A percentile compares a stretch with the other conserved stretches of the same genome.
phyloP scores from a whole-genome alignment of 306 rosid species.

The Vigna nakashimae region DNA sequence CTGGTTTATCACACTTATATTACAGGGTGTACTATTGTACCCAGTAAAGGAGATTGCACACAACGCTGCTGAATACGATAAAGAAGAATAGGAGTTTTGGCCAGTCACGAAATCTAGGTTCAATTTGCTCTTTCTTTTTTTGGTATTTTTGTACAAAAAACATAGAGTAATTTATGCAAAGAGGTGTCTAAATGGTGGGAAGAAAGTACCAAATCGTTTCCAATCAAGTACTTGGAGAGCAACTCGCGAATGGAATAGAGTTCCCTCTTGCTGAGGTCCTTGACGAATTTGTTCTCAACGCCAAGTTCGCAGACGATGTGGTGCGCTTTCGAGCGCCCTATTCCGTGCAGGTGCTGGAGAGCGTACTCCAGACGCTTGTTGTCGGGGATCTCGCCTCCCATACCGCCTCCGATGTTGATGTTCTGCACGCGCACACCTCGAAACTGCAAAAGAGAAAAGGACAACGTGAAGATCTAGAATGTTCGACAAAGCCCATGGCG shows the following conservation, averaged over 20 bases:
- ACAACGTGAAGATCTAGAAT: slow-evolving; percentile 9
- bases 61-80: too few species aligned
- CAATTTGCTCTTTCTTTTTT: too few species aligned
- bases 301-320: slow-evolving; percentile 70
- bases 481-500: too few species aligned
- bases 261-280: slow-evolving; percentile 76
- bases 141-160: neutral
- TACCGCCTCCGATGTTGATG: slow-evolving; percentile 73
- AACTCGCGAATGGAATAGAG: slow-evolving; percentile 62
- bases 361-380: slow-evolving; percentile 66
- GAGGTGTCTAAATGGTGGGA: neutral
- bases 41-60: neutral
- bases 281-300: slow-evolving; percentile 67
- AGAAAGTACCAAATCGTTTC: slow-evolving; percentile 67
- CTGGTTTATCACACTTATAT: too few species aligned
- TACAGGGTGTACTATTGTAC: neutral
- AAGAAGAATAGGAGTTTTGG: too few species aligned
- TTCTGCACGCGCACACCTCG: slow-evolving; percentile 50
- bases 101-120: too few species aligned
- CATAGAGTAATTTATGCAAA: neutral
- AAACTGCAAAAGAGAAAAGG: slow-evolving; percentile 47
- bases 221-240: slow-evolving; percentile 65
- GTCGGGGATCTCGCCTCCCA: slow-evolving; percentile 81
- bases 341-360: slow-evolving; percentile 71
- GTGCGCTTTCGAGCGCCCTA: slow-evolving; percentile 69